Evolutionary conservation across 306 rosid genomes (phyloP).

Genomic region (Vigna nakashimae): DNA sequence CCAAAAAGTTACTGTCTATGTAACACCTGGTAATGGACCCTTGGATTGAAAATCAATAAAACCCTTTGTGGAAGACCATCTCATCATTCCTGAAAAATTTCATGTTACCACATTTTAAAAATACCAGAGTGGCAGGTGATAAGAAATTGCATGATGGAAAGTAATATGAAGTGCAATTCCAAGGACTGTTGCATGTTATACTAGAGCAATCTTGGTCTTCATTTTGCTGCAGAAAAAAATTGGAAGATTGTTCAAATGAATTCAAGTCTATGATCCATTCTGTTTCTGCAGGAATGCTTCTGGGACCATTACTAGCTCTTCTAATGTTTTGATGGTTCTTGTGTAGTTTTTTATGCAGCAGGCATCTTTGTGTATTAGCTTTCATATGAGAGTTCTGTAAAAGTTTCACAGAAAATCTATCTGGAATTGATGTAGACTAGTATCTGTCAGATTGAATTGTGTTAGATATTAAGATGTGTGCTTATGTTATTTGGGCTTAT

Average conservation of each 20-base stretch:
- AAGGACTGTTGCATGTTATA: not conserved
- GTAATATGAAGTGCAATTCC: not conserved
- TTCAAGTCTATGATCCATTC: not conserved
- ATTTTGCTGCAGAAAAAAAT: not conserved
- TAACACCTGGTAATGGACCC: not conserved
- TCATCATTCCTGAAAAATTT: not conserved
- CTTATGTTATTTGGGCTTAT: no score
- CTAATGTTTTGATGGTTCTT: not conserved
- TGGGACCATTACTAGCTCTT: not conserved
- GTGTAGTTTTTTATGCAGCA: conserved; percentile 5
- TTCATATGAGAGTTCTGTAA: not conserved
- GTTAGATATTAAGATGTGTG: no score
- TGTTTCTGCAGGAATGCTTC: not conserved
- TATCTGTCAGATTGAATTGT: not conserved
- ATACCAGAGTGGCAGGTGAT: not conserved
- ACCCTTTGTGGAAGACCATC: not conserved
- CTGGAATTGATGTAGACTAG: not conserved
- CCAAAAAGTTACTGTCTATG: not conserved
- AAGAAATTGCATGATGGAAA: not conserved
- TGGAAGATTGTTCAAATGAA: conserved; percentile 17
- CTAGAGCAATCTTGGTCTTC: not conserved
- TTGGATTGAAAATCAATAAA: conserved; percentile 1
- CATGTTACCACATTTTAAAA: conserved; percentile 17
- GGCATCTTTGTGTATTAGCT: not conserved
- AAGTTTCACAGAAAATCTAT: not conserved